Base-by-base conservation (phyloP, 2,329 filamentous ascomycete genomes). In the Colletotrichum tofieldiae region DNA sequence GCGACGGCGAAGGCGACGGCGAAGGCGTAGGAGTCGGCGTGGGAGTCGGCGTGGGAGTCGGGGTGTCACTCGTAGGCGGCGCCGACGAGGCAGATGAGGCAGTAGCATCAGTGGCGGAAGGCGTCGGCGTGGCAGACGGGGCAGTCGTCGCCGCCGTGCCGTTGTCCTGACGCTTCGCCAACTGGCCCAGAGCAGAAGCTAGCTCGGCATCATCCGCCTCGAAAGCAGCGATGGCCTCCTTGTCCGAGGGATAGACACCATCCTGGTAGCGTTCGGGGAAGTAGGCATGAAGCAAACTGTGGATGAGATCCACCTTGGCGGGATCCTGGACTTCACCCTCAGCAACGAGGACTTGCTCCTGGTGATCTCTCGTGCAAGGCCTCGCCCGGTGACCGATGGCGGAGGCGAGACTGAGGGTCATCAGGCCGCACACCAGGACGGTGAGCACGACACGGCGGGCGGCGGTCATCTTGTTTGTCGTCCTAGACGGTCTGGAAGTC, bases 221-320 rank as follows among this genome's bases (percentile, higher is more conserved):
- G 37, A 93, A 86, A 43, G 87, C 89, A 79, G 93, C 89, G 66
- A 93, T 85, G 35, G 91, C 91, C 14, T 87, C 84, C 75, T 86
- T 86, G 77, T 93, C 92, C 74, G 90, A 89, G 74, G 89, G 86
- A 79, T 91, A 93, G 67, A 93, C 87, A 71, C 92, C 92, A 78
- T 93, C 88, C 78, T 90, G 88, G 82, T 91, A 94, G 77, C 89
- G 89, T 59, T 87, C 86, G 56, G 89, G 87, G 65, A 91, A 84
- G 76, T 91, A 87, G 73, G 86, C 84, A 79, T 93, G 91, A 41
- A 95, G 85, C 65, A 93, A 88, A 58, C 88, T 87, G 79, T 94
- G 91, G 65, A 95, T 84, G 52, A 89, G 86, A 60, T 89, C 85
- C 66, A 87, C 86, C 29, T 91, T 89, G 67, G 92, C 82, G 39